Percentiles rank a stretch among this genome's conserved stretches.
Conservation (phyloP, 768 basidiomycete species). For the Macrolepiota albuminosa region DNA sequence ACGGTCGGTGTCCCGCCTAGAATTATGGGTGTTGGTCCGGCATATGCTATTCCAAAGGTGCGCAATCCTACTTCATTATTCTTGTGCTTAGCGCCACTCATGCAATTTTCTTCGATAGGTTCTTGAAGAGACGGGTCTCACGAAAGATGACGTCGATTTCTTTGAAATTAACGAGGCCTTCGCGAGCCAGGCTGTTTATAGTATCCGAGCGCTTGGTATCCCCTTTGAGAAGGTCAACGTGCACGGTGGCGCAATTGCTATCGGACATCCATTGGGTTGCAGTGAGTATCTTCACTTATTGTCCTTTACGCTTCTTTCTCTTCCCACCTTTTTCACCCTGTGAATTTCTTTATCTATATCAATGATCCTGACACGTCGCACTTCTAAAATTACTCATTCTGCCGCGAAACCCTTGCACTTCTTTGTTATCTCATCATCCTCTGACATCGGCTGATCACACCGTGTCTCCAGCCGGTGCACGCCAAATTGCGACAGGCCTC, state of each 20-base stretch:
- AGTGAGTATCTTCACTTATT: constrained; percentile 42
- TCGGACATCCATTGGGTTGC: constrained; percentile 85
- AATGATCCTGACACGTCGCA: no score
- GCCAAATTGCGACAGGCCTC: constrained; percentile 84
- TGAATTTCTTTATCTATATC: no score
- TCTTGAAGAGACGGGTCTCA: constrained; percentile 62
- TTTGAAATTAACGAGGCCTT: constrained; percentile 94
- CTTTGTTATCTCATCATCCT: no score
- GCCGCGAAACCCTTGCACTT: no score
- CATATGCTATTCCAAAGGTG: constrained; percentile 74
- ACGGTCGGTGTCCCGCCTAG: constrained; percentile 80
- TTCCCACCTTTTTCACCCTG: no score
- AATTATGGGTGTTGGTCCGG: constrained; percentile 91
- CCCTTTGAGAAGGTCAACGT: constrained; percentile 79
- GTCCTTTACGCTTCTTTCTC: no score
- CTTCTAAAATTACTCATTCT: no score
- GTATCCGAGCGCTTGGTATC: constrained; percentile 63
- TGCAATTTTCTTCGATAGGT: constrained; percentile 16
- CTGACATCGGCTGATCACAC: neutral
- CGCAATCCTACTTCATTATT: neutral
- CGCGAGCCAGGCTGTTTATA: constrained; percentile 77
- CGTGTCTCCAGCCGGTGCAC: constrained; percentile 58
- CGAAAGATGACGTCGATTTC: constrained; percentile 75
- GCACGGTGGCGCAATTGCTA: constrained; percentile 84
- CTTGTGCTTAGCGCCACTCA: no score